Evolutionary conservation across 768 basidiomycete species (phyloP).

Genomic region (Tricholoma flavovirens): DNA sequence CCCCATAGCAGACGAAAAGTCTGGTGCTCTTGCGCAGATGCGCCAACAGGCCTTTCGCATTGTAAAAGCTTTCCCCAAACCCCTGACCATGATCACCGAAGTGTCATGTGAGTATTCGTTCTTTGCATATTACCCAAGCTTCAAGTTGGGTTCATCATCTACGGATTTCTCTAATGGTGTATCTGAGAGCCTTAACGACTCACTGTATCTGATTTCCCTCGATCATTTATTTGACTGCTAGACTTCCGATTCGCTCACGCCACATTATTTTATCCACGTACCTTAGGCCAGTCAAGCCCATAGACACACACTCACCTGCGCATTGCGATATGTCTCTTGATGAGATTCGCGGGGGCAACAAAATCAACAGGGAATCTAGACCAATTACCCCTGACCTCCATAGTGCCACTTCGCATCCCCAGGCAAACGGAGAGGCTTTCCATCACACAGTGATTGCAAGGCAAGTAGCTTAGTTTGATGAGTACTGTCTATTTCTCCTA

Average conservation of each 20-base stretch:
- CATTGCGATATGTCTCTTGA: neutral
- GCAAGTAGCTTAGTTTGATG: neutral
- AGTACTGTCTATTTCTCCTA: neutral
- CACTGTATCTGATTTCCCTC: neutral
- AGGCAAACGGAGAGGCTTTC: neutral
- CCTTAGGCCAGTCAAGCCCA: neutral
- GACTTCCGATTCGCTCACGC: neutral
- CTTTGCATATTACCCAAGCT: neutral
- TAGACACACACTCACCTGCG: neutral
- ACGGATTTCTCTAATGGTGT: neutral
- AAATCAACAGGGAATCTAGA: neutral
- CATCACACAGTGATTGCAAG: neutral
- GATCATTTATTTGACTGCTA: neutral
- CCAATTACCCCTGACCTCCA: neutral
- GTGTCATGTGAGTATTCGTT: neutral
- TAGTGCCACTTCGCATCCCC: neutral
- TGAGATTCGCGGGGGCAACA: neutral
- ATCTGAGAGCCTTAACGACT: neutral
- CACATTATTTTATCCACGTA: neutral
- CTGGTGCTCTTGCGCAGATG: neutral
- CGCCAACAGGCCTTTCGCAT: neutral
- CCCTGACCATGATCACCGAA: neutral
- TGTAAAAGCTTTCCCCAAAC: neutral
- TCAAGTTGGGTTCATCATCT: neutral
- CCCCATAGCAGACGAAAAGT: neutral